Base-by-base conservation (phyloP, 129 eudicot genomes). In the Lactuca saligna region DNA sequence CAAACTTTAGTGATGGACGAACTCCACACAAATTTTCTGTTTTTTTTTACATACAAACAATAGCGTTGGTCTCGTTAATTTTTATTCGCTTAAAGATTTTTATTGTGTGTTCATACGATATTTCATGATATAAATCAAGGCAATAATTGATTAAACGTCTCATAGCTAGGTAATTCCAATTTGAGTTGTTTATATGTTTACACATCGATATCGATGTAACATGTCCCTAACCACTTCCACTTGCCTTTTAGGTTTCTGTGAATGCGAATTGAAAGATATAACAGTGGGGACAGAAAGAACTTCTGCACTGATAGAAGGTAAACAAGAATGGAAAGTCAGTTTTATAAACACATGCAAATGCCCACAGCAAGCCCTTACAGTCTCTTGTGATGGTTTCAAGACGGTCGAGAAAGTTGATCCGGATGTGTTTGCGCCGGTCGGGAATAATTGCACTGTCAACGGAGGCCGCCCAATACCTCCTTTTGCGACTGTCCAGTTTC, bases 291-390 rank as follows among this genome's bases (percentile, higher is more conserved):
- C 81, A 8, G 81, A 70, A 50, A 46, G 77, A 33, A 63, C 77
- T 3, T 11, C 72, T 33, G 46, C 38, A 77, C 42, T 5, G 35
- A 46, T 77, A 56, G 29, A 77, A 77, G 81, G 81, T 33, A 70
- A 55, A 37, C 76, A 71, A 64, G 81, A 77, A 70, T 77, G 81
- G 81, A 77, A 55, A 7, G 81, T 77, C 44, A 71, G 72, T 25
- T 17, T 77, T 15, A 71, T 77, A 61, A 77, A 77, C 68, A 69
- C 71, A 0, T 77, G 77, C 42, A 77, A 70, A 63, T 77, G 81
- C 35, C 61, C 81, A 5, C 81, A 77, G 15, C 62, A 63, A 38
- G 68, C 61, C 29, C 76, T 77, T 55, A 25, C 20, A 0, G 73
- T 78, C 34, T 70, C 82, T 7, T 78, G 82, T 65, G 66, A 70